Evolutionary conservation across 2,329 filamentous ascomycete species (phyloP), one percentile per base, ranked within the genome.

Genomic region (Juglanconis oblonga): DNA sequence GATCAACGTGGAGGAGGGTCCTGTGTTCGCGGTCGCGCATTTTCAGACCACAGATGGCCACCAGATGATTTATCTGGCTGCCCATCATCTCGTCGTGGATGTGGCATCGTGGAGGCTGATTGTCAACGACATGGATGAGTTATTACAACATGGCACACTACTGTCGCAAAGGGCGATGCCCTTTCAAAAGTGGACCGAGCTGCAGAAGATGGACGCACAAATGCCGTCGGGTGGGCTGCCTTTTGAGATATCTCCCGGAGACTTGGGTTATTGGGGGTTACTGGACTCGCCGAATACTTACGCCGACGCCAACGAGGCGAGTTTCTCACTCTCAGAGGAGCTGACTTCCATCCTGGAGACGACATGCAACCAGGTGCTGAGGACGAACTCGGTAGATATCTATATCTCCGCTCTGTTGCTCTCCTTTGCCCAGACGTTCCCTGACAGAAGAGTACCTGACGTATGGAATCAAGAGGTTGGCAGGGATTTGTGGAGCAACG

Each of bases 381-480:
- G 77, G 52, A 84, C 81, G 0, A 81, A 86, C 48, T 71, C 77
- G 0, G 76, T 79, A 7, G 82, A 86, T 63, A 75, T 86, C 2
- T 80, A 84, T 64, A 69, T 86, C 5, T 77, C 84, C 2, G 77
- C 81, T 0, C 71, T 86, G 5, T 67, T 84, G 3, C 76, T 85
- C 6, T 83, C 84, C 0, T 87, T 87, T 67, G 73, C 76, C 2
- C 79, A 80, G 58, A 78, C 78, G 0, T 87, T 87, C 61, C 73
- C 77, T 13, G 81, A 86, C 55, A 76, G 84, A 17, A 62, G 66
- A 0, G 69, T 75, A 0, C 84, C 84, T 0, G 78, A 79, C 1
- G 66, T 87, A 0, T 87, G 81, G 81, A 81, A 79, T 57, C 79
- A 81, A 62, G 80, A 82, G 61, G 75, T 79, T 42, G 81, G 81